Evolutionary conservation across 2,329 filamentous ascomycete genomes (phyloP), one percentile per base, ranked within the genome.

Genomic region (Penicillium sumatraense): DNA sequence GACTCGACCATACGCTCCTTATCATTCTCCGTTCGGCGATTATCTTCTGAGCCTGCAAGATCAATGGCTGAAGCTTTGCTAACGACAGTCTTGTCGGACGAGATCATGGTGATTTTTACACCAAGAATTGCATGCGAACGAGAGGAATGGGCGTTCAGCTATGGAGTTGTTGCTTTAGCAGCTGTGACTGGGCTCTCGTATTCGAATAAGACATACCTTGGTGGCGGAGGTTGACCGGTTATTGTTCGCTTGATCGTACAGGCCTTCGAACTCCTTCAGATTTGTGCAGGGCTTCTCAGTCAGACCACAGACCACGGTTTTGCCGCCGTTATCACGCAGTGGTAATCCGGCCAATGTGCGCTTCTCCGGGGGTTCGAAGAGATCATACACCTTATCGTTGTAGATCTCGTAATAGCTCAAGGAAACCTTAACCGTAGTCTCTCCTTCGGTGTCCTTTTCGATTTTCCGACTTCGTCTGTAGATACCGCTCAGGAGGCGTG

Each of bases 351-450:
- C 84, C 1, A 90, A 80, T 0, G 89, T 92, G 48, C 95, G 89
- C 78, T 92, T 96, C 72, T 97, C 93, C 0, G 88, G 89, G 0
- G 91, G 81, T 71, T 96, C 90, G 63, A 97, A 91, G 27, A 97
- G 80, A 71, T 97, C 93, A 68, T 88, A 96, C 18, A 96, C 92
- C 71, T 93, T 93, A 78, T 97, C 93, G 73, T 96, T 96, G 77
- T 97, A 97, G 63, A 97, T 96, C 73, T 97, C 93, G 77, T 96
- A 96, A 77, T 97, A 97, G 24, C 90, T 93, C 68, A 97, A 82
- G 11, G 86, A 81, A 14, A 96, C 90, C 8, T 85, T 79, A 20
- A 96, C 90, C 2, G 79, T 81, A 0, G 88, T 93, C 49, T 86
- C 79, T 10, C 87, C 90, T 4, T 82, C 80, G 2, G 87, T 84